Evolutionary conservation across 768 basidiomycete genomes (phyloP).

Genomic region (Termitomyces eurrhizus): DNA sequence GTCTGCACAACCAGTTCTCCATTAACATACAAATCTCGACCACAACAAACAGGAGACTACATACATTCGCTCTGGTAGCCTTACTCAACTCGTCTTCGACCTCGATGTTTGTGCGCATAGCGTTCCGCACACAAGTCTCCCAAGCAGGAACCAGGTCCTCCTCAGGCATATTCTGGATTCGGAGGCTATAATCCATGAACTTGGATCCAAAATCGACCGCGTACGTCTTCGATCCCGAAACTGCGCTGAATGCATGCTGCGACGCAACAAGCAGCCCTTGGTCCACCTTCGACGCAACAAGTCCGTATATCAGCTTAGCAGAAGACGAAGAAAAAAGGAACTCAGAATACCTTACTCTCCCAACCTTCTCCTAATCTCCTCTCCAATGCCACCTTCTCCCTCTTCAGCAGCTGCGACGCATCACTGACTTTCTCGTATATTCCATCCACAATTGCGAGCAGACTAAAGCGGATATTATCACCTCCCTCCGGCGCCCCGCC

Average conservation of each 20-base stretch:
- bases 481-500: slow-evolving; percentile 40
- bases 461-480: slow-evolving; percentile 52
- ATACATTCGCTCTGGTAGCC: slow-evolving; percentile 39
- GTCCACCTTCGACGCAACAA: slow-evolving; percentile 34
- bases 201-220: slow-evolving; percentile 42
- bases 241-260: slow-evolving; percentile 25
- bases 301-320: neutral
- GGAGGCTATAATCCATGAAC: slow-evolving; percentile 37
- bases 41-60: slow-evolving; percentile 17
- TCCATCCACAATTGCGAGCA: slow-evolving; percentile 59
- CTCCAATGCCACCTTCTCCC: slow-evolving; percentile 44
- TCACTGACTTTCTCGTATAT: slow-evolving; percentile 45
- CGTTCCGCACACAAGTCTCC: slow-evolving; percentile 42
- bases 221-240: slow-evolving; percentile 28
- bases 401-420: slow-evolving; percentile 47
- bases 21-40: neutral
- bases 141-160: slow-evolving; percentile 36
- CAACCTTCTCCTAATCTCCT: slow-evolving; percentile 35
- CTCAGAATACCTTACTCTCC: slow-evolving; percentile 28
- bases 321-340: neutral
- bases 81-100: slow-evolving; percentile 50
- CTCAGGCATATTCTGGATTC: slow-evolving; percentile 40
- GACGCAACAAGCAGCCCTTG: slow-evolving; percentile 26
- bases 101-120: slow-evolving; percentile 33
- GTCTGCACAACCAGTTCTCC: slow-evolving; percentile 29